A percentile compares a stretch with the other conserved stretches of the same genome.
Evolutionary conservation across 2,329 filamentous ascomycete genomes (phyloP).

Genomic region (Septoria linicola): DNA sequence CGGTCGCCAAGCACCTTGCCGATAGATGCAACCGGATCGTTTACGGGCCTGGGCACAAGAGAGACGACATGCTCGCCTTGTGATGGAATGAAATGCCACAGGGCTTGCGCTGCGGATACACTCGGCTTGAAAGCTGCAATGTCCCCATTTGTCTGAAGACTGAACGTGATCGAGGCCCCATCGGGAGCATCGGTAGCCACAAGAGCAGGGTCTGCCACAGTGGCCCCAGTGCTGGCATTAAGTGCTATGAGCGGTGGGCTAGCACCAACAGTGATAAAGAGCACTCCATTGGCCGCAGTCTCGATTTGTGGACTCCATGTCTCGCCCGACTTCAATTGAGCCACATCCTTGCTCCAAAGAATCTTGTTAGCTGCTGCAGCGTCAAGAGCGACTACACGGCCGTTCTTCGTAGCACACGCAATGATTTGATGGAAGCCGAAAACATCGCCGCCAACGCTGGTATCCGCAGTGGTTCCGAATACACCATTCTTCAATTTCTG

Average conservation of each 20-base stretch:
- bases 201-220: constrained; percentile 12
- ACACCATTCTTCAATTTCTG: constrained; percentile 60
- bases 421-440: constrained; percentile 90
- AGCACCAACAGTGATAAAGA: constrained; percentile 21
- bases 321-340: constrained; percentile 55
- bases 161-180: constrained; percentile 28
- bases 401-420: constrained; percentile 74
- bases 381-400: constrained; percentile 77
- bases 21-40: constrained; percentile 91
- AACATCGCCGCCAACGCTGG: constrained; percentile 62
- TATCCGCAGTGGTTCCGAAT: constrained; percentile 39
- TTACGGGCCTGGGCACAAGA: constrained; percentile 66
- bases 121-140: constrained; percentile 31
- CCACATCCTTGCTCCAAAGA: constrained; percentile 70
- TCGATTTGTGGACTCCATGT: constrained; percentile 50
- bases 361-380: constrained; percentile 70
- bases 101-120: constrained; percentile 14
- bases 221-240: constrained; percentile 36
- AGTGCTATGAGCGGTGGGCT: constrained; percentile 55
- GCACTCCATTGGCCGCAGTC: constrained; percentile 42
- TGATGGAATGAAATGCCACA: constrained; percentile 72
- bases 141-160: constrained; percentile 26
- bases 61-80: constrained; percentile 65
- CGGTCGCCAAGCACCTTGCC: constrained; percentile 89
- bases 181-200: not conserved